Conservation (phyloP, 2,329 filamentous ascomycete species). For the Trichoderma aggressivum region DNA sequence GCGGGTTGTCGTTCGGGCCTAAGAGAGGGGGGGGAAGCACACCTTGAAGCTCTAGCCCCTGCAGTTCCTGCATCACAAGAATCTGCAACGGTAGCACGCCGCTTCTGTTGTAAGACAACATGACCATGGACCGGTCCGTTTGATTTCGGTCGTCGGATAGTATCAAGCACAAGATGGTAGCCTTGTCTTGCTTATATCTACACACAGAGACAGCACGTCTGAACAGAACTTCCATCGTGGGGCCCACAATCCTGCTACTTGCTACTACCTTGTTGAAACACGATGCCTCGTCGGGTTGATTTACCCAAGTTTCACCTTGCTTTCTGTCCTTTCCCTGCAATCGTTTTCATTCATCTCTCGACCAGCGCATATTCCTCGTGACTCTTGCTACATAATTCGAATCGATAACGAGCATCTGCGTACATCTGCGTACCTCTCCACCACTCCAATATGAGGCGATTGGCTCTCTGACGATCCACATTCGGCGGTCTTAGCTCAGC, state of each 20-base stretch:
- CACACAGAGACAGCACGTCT: not conserved
- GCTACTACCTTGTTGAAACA: not conserved
- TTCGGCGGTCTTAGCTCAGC: constrained; percentile 28
- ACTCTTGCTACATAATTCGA: not conserved
- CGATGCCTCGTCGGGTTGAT: not conserved
- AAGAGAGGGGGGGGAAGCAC: not conserved
- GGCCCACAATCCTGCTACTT: not conserved
- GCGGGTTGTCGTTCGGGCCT: not conserved
- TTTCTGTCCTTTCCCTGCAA: not conserved
- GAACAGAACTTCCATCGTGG: not conserved
- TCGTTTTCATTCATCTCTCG: no score
- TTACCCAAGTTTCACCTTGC: not conserved
- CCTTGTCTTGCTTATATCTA: not conserved
- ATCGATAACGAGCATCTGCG: not conserved
- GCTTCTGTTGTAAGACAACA: not conserved
- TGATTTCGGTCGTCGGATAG: not conserved
- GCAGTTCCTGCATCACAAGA: not conserved
- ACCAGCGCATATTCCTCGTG: no score
- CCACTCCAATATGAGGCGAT: not conserved
- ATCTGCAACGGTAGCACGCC: not conserved
- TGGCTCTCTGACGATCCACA: not conserved
- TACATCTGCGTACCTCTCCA: no score
- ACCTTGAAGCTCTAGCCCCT: not conserved
- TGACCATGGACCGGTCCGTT: no score
- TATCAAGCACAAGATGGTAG: not conserved